A percentile compares a stretch with the other conserved stretches of the same genome.
phyloP scores from a whole-genome alignment of 2,329 filamentous ascomycete genomes.

The Balansia obtecta region DNA sequence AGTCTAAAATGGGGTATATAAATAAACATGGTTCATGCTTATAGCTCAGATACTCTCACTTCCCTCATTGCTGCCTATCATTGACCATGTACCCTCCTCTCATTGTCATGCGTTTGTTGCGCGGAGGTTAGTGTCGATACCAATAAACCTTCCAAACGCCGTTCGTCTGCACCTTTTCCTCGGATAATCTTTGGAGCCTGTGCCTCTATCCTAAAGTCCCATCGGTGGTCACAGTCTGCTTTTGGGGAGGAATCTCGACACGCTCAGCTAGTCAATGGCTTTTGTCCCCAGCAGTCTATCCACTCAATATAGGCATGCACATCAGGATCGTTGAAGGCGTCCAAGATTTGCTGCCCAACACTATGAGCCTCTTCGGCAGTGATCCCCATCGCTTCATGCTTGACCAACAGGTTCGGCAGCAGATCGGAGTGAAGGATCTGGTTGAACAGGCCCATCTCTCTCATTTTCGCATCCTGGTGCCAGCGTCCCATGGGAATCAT shows the following conservation, averaged over 20 bases:
- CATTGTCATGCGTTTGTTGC: neutral
- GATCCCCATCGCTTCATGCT: conserved; percentile 21
- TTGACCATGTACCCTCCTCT: no score
- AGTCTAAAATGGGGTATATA: neutral
- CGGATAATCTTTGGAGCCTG: neutral
- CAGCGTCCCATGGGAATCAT: conserved; percentile 25
- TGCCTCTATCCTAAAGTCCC: neutral
- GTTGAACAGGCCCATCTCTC: conserved; percentile 26
- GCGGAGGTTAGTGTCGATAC: neutral
- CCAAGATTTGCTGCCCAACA: conserved; percentile 17
- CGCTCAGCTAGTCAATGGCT: conserved; percentile 13
- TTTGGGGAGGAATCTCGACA: neutral
- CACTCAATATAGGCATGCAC: conserved; percentile 22
- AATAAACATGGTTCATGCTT: no score
- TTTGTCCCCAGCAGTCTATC: conserved; percentile 27
- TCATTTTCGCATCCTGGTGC: conserved; percentile 20
- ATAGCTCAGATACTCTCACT: no score
- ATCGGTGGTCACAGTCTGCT: neutral
- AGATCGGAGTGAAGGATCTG: conserved; percentile 24
- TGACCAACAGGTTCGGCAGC: conserved; percentile 20
- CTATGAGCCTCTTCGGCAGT: conserved; percentile 20
- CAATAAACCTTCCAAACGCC: neutral
- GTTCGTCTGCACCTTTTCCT: neutral
- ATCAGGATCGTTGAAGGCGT: neutral
- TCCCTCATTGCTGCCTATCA: no score